These are phyloP conservation scores for Boletus semigastroideus DNA, from an alignment of 1,284 basidiomycete species.

Conservation along the genomic window DNA sequence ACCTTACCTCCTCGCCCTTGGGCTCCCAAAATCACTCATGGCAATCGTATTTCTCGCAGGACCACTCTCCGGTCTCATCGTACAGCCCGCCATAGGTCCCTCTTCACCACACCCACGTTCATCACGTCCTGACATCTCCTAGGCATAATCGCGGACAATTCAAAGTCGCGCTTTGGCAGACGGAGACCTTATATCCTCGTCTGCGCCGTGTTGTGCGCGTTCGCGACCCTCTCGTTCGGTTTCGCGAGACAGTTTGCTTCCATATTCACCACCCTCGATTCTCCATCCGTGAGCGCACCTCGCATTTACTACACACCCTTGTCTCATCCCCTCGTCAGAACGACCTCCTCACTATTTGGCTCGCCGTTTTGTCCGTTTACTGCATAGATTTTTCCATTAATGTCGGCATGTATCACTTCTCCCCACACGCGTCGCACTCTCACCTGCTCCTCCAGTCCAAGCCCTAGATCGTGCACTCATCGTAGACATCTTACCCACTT, in stretches of 20 bases:
- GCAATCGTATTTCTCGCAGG: conserved; percentile 94
- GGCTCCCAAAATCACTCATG: conserved; percentile 85
- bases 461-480: conserved; percentile 83
- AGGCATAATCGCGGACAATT: conserved; percentile 84
- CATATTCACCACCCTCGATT: conserved; percentile 2
- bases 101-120: neutral
- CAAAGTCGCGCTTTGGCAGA: conserved; percentile 82
- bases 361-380: conserved; percentile 87
- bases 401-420: conserved; percentile 51
- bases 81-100: conserved; percentile 85
- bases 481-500: conserved; percentile 67
- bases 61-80: conserved; percentile 86
- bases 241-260: conserved; percentile 4
- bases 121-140: neutral
- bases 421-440: neutral
- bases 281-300: neutral
- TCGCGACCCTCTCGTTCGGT: conserved; percentile 18
- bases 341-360: conserved; percentile 62
- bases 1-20: conserved; percentile 89
- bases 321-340: conserved; percentile 43
- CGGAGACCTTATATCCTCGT: conserved; percentile 84
- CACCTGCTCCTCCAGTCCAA: conserved; percentile 50
- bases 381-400: conserved; percentile 94
- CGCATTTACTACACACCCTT: neutral
- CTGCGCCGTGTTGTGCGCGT: conserved; percentile 65